Evolutionary conservation across 768 basidiomycete species (phyloP).

Genomic region (Collybiopsis luxurians): DNA sequence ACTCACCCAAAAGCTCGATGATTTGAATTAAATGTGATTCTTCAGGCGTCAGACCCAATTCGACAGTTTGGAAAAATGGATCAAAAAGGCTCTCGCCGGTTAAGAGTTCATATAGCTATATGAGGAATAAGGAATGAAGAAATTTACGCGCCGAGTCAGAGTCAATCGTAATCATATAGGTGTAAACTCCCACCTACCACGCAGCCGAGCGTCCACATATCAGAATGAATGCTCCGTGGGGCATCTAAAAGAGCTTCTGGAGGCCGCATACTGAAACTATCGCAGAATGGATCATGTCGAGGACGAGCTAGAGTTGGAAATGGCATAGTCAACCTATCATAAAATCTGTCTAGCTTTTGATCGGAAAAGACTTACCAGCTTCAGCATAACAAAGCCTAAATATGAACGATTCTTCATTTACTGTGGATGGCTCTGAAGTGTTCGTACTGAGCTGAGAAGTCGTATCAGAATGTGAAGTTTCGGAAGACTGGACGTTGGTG

Average conservation of each 20-base stretch:
- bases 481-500: slow-evolving; percentile 1
- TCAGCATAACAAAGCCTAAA: background rate
- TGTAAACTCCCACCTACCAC: no score
- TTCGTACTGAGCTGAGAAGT: background rate
- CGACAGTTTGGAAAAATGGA: slow-evolving; percentile 21
- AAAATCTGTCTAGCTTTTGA: background rate
- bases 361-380: background rate
- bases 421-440: background rate
- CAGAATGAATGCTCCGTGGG: slow-evolving; percentile 10
- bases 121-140: background rate
- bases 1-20: slow-evolving; percentile 21
- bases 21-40: slow-evolving; percentile 28
- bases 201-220: slow-evolving; percentile 25
- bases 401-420: background rate
- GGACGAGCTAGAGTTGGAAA: background rate
- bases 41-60: slow-evolving; percentile 20
- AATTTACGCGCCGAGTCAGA: no score
- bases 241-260: slow-evolving; percentile 21
- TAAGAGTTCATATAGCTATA: slow-evolving; percentile 21
- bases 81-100: slow-evolving; percentile 21
- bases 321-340: background rate
- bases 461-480: slow-evolving; percentile 7
- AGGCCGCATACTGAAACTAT: slow-evolving; percentile 11
- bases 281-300: slow-evolving; percentile 1
- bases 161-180: no score